phyloP scores from a whole-genome alignment of 192 early-diverging fungal species.

The Phycomyces blakesleeanus region DNA sequence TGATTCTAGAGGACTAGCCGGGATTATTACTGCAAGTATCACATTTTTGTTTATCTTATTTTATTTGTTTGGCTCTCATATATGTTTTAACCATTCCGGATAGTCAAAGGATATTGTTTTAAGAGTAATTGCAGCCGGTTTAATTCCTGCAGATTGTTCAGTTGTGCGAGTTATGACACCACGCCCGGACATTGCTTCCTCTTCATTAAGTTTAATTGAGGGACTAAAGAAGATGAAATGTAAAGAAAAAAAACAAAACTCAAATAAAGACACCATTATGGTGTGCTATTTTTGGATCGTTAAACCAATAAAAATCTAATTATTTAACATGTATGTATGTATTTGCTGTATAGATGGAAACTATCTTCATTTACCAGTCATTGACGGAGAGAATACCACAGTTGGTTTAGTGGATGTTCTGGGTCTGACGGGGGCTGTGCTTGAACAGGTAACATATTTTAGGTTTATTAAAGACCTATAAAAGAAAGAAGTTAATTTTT shows the following conservation, averaged over 20 bases:
- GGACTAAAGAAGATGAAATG: conserved; percentile 76
- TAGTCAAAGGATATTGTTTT: conserved; percentile 71
- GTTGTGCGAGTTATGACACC: conserved; percentile 93
- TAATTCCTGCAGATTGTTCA: conserved; percentile 77
- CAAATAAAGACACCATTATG: no score
- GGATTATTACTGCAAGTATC: conserved; percentile 72
- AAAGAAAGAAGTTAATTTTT: conserved; percentile 11
- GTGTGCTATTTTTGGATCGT: no score
- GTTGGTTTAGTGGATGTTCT: conserved; percentile 76
- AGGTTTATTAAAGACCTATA: conserved; percentile 37
- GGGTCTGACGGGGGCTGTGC: conserved; percentile 65
- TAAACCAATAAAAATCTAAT: no score
- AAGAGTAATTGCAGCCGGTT: conserved; percentile 68
- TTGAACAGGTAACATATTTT: conserved; percentile 57
- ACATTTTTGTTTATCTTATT: background rate
- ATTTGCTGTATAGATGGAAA: conserved; percentile 44
- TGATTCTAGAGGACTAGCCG: conserved; percentile 69
- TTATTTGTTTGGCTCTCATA: no score
- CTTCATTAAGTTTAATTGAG: conserved; percentile 63
- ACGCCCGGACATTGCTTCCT: conserved; percentile 65
- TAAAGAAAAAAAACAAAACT: no score
- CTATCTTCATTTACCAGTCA: conserved; percentile 71
- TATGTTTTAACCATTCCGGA: no score
- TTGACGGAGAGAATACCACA: conserved; percentile 53
- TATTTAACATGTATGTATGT: no score